phyloP scores from a whole-genome alignment of 2,329 filamentous ascomycete genomes.

The Sclerotinia minor region DNA sequence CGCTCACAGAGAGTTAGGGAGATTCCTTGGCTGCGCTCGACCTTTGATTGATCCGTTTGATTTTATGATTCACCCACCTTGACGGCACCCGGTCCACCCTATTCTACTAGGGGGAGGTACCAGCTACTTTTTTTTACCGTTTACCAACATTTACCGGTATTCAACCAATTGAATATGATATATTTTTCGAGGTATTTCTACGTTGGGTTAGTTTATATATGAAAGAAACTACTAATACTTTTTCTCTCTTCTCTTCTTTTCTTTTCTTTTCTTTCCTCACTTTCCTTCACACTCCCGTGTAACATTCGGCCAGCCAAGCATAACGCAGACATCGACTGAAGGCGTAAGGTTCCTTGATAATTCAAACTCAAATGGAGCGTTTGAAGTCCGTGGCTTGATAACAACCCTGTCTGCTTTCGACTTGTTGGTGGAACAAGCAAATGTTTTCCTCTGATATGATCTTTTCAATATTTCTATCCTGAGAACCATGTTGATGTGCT shows the following conservation, averaged over 20 bases:
- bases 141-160: background rate
- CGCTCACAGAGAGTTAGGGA: too few relatives aligned
- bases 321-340: background rate
- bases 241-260: background rate
- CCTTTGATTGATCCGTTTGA: conserved; percentile 1
- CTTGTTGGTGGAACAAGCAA: background rate
- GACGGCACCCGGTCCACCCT: background rate
- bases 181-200: background rate
- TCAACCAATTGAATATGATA: background rate
- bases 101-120: too few relatives aligned
- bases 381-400: conserved; percentile 3
- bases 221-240: too few relatives aligned
- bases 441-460: background rate
- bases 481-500: background rate
- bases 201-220: background rate
- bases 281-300: background rate
- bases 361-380: background rate
- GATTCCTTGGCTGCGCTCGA: background rate
- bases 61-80: conserved; percentile 1
- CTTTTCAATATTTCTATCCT: background rate
- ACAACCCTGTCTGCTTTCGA: background rate
- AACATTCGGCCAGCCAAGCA: background rate
- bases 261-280: background rate
- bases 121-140: too few relatives aligned
- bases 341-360: background rate